Evolutionary conservation across 2,329 filamentous ascomycete species (phyloP).

Genomic region (Aspergillus sp.): DNA sequence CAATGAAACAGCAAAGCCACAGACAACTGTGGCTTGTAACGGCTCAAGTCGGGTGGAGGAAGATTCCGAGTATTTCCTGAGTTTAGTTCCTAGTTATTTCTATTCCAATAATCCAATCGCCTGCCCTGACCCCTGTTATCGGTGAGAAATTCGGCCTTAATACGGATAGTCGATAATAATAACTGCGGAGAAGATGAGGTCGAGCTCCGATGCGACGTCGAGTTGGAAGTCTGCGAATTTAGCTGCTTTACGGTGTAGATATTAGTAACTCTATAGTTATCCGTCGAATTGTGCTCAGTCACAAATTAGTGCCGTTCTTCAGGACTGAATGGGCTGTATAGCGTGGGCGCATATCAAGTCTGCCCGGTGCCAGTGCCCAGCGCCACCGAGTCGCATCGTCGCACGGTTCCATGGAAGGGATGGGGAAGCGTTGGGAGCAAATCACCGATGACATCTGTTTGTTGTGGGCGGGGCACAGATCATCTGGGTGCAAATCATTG

Average conservation of each 20-base stretch:
- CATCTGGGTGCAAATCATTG: constrained; percentile 23
- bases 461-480: constrained; percentile 14
- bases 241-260: not conserved
- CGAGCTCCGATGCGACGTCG: not conserved
- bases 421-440: constrained; percentile 13
- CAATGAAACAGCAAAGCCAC: not conserved
- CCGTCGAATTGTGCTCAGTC: not conserved
- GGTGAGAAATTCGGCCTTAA: not conserved
- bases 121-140: not conserved
- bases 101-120: not conserved
- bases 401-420: constrained; percentile 23
- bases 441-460: constrained; percentile 10
- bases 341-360: constrained; percentile 9
- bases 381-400: not conserved
- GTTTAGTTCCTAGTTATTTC: not conserved
- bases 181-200: not conserved
- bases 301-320: not conserved
- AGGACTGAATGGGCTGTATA: constrained; percentile 4
- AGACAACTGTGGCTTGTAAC: constrained; percentile 3
- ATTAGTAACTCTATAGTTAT: not conserved
- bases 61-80: not conserved
- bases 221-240: not conserved
- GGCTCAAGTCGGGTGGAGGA: not conserved
- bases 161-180: not conserved
- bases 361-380: not conserved